A percentile compares a stretch with the other conserved stretches of the same genome.
Evolutionary conservation across 345 rosid species (phyloP).

Genomic region (Melaleuca quinquenervia): DNA sequence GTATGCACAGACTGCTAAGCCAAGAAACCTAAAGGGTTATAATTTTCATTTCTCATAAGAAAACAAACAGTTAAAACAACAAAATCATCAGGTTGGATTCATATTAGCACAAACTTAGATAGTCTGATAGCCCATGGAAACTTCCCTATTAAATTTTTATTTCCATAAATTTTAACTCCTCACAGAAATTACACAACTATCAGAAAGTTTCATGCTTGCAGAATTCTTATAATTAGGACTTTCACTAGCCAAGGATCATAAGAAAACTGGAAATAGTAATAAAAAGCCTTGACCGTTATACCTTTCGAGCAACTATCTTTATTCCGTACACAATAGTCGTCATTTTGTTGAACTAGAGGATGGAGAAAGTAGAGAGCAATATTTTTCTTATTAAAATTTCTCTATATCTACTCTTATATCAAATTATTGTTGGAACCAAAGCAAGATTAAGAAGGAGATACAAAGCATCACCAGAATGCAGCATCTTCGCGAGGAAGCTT

Average conservation of each 20-base stretch:
- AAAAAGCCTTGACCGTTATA: not conserved
- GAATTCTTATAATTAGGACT: not conserved
- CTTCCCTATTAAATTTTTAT: not conserved
- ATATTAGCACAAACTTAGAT: not conserved
- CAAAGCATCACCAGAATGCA: constrained; percentile 61
- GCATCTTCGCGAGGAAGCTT: constrained; percentile 95
- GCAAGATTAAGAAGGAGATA: not conserved
- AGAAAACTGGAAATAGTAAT: not conserved
- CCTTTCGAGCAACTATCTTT: not conserved
- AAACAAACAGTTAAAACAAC: not conserved
- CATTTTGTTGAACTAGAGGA: not conserved
- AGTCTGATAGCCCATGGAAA: not conserved
- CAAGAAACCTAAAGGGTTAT: not conserved
- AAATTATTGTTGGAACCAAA: not conserved
- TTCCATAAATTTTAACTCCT: not conserved
- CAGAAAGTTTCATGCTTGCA: not conserved
- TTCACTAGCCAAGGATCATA: not conserved
- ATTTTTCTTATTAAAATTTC: not conserved
- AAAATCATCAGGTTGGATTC: not conserved
- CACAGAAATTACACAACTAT: not conserved
- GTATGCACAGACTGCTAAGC: not conserved
- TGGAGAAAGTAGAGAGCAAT: not conserved
- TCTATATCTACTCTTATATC: not conserved
- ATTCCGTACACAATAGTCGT: not conserved
- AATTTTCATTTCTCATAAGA: not conserved